Evolutionary conservation across 805 yeast genomes (phyloP).

Genomic region (Priceomyces melissophilus): DNA sequence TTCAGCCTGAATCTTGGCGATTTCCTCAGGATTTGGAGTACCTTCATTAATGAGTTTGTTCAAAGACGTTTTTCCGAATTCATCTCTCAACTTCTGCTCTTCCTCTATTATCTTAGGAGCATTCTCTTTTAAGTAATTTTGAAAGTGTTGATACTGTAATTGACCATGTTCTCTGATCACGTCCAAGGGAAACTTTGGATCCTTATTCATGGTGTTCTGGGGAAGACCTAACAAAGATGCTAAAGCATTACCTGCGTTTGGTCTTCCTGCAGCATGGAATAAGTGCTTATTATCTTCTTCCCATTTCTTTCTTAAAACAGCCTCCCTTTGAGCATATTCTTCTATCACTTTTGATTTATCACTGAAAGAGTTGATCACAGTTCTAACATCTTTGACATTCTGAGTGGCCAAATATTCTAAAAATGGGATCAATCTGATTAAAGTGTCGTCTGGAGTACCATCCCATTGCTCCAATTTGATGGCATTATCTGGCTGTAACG

Average conservation of each 20-base stretch:
- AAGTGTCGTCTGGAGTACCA: conserved; percentile 77
- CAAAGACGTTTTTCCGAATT: conserved; percentile 76
- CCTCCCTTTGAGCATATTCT: conserved; percentile 80
- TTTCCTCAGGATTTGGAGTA: conserved; percentile 70
- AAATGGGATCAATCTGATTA: conserved; percentile 82
- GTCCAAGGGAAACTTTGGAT: conserved; percentile 81
- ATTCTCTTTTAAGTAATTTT: conserved; percentile 55
- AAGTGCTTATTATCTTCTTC: conserved; percentile 47
- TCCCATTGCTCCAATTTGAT: conserved; percentile 81
- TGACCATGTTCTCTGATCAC: conserved; percentile 89
- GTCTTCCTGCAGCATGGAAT: conserved; percentile 24
- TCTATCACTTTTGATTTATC: conserved; percentile 65
- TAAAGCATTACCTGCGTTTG: conserved; percentile 50
- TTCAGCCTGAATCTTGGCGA: conserved; percentile 41
- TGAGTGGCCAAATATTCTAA: conserved; percentile 93
- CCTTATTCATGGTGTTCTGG: conserved; percentile 39
- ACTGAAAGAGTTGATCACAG: conserved; percentile 69
- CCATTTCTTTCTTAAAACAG: conserved; percentile 68
- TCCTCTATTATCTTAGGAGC: conserved; percentile 73
- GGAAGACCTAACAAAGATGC: conserved; percentile 66
- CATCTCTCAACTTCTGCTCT: conserved; percentile 80
- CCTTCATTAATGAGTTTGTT: conserved; percentile 85
- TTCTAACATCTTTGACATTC: conserved; percentile 82
- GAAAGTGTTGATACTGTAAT: conserved; percentile 78
- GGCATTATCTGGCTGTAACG: conserved; percentile 93